Evolutionary conservation across 345 rosid species (phyloP), one percentile per base, ranked within the genome.

Genomic region (Boechera divaricarpa): DNA sequence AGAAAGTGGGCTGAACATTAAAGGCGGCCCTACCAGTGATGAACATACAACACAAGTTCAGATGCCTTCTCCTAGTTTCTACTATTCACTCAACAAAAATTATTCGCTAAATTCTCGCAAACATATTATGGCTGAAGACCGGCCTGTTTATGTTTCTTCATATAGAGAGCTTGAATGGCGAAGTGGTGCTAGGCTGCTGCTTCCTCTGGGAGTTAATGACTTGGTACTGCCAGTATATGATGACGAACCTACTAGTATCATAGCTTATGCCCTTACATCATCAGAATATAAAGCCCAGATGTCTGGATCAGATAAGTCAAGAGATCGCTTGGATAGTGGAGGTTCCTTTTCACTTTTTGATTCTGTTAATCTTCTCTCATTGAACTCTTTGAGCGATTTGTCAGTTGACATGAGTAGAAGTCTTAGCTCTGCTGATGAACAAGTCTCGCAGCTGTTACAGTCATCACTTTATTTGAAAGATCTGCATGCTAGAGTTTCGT

Each of bases 241-340:
- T 70, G 98, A 95, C 61, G 99, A 95, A 62, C 98, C 94, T 32
- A 88, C 98, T 49, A 95, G 99, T 79, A 80, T 91, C 62, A 91
- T 95, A 78, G 85, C 99, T 4, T 88, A 92, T 82, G 94, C 93
- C 15, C 90, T 95, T 72, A 74, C 67, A 36, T 92, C 99, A 31
- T 77, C 88, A 11, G 94, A 85, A 28, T 95, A 92, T 78, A 83
- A 77, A 73, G 77, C 78, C 42, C 96, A 85, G 77, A 79, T 88
- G 79, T 86, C 87, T 62, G 92, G 90, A 72, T 70, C 73, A 48
- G 96, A 87, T 82, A 87, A 82, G 81, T 49, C 80, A 45, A 88
- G 83, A 77, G 90, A 89, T 71, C 84, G 74, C 35, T 74, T 69
- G 48, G 90, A 85, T 54, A 67, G 74, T 73, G 77, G 77, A 49